Evolutionary conservation across 2,329 filamentous ascomycete species (phyloP).

Genomic region (Microcyclosporella mali): DNA sequence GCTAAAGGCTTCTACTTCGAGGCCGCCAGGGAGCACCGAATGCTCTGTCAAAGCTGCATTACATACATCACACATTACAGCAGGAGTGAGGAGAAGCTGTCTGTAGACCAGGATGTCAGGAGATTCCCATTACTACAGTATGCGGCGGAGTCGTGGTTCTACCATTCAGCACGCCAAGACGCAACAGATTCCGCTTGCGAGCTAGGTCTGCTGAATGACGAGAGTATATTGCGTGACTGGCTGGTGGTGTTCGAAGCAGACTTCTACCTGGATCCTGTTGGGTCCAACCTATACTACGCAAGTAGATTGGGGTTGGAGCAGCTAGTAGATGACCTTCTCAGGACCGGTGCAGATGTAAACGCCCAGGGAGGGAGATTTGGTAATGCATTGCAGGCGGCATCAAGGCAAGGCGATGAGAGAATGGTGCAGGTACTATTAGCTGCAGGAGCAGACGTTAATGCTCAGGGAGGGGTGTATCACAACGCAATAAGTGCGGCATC

Average conservation of each 20-base stretch:
- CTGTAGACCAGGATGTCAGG: conserved; percentile 7
- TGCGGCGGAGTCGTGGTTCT: conserved; percentile 12
- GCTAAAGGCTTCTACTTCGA: conserved; percentile 10
- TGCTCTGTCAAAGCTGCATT: conserved; percentile 13
- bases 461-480: not conserved
- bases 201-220: not conserved
- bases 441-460: conserved; percentile 14
- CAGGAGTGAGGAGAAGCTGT: conserved; percentile 3
- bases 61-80: conserved; percentile 13
- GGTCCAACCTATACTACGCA: conserved; percentile 8
- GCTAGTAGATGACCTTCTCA: conserved; percentile 20
- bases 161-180: conserved; percentile 10
- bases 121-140: conserved; percentile 16
- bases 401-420: conserved; percentile 2
- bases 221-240: conserved; percentile 5
- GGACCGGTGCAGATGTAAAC: conserved; percentile 10
- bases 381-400: conserved; percentile 7
- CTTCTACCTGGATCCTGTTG: not conserved
- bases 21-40: conserved; percentile 5
- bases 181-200: conserved; percentile 1
- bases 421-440: conserved; percentile 17
- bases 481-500: conserved; percentile 13
- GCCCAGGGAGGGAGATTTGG: conserved; percentile 1
- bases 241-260: conserved; percentile 5
- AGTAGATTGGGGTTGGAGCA: conserved; percentile 7